These are phyloP conservation scores for Penicillium sp. DNA, from an alignment of 2,329 filamentous ascomycete species.

Conservation along the genomic window DNA sequence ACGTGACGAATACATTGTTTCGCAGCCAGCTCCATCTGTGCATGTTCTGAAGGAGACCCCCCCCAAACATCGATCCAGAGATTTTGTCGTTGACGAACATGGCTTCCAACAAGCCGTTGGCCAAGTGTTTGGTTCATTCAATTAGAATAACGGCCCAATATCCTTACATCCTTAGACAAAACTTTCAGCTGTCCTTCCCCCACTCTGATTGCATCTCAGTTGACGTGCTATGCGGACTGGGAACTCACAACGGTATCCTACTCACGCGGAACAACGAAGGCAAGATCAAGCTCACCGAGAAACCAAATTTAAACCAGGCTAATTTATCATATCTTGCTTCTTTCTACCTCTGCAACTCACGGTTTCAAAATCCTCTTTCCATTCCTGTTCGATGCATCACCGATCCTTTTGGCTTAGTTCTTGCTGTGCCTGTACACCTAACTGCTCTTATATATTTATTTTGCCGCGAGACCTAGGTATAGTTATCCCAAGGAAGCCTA, in stretches of 20 bases:
- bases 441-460: background rate
- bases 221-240: background rate
- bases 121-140: too few relatives aligned
- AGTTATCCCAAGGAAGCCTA: background rate
- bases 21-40: too few relatives aligned
- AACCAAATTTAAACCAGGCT: background rate
- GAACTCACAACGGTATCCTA: background rate
- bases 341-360: background rate
- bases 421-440: background rate
- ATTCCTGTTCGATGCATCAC: background rate
- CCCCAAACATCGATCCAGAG: too few relatives aligned
- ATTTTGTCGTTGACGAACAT: too few relatives aligned
- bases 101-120: too few relatives aligned
- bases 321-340: background rate
- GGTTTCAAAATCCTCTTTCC: background rate
- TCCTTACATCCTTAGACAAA: too few relatives aligned
- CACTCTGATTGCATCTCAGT: too few relatives aligned
- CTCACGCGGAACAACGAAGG: background rate
- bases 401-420: background rate
- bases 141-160: too few relatives aligned
- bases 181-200: too few relatives aligned
- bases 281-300: background rate
- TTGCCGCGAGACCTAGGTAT: background rate
- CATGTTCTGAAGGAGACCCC: too few relatives aligned
- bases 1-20: too few relatives aligned